These are phyloP conservation scores for Eucommia ulmoides DNA, from an alignment of 257 asterid species.

Conservation along the genomic window DNA sequence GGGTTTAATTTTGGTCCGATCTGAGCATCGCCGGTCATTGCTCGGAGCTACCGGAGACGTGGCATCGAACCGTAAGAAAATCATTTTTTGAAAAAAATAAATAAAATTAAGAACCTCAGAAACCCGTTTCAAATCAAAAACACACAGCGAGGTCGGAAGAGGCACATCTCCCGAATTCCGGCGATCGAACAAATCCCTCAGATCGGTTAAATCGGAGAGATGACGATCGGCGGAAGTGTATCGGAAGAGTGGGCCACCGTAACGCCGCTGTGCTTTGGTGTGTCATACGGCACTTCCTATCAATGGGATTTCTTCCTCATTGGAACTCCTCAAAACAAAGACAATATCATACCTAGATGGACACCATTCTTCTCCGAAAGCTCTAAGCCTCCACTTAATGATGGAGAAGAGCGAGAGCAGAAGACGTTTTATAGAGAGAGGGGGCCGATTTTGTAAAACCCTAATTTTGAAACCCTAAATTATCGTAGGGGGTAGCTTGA, in stretches of 20 bases:
- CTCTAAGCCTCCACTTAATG: too few relatives aligned
- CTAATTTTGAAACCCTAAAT: too few relatives aligned
- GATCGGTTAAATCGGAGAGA: not conserved
- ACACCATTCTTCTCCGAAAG: too few relatives aligned
- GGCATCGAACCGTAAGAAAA: slow-evolving; percentile 2
- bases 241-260: not conserved
- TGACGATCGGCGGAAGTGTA: not conserved
- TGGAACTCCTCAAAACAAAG: too few relatives aligned
- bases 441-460: too few relatives aligned
- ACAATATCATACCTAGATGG: too few relatives aligned
- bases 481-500: too few relatives aligned
- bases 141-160: not conserved
- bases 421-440: too few relatives aligned
- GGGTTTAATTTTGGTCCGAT: not conserved
- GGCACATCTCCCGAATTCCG: not conserved
- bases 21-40: slow-evolving; percentile 1
- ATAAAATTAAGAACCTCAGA: not conserved
- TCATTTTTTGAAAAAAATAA: not conserved
- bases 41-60: not conserved
- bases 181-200: not conserved
- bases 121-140: not conserved
- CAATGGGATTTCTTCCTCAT: slow-evolving; percentile 3
- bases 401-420: too few relatives aligned
- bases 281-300: slow-evolving; percentile 5
- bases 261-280: not conserved